phyloP scores from a whole-genome alignment of 768 basidiomycete species.

The Suillus clintonianus region DNA sequence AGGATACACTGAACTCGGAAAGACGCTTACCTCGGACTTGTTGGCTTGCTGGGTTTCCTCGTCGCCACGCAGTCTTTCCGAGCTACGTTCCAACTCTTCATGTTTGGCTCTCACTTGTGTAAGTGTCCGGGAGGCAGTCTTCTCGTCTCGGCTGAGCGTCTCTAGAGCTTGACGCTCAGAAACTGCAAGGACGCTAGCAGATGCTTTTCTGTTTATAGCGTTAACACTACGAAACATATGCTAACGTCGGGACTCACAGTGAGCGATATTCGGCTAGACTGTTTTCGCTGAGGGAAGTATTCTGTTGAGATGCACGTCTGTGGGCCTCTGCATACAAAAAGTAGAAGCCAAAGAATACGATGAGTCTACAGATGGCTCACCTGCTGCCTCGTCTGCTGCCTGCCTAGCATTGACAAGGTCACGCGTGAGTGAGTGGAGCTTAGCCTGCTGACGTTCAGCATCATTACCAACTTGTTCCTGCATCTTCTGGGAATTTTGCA shows the following conservation, averaged over 20 bases:
- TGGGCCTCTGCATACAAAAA: conserved; percentile 60
- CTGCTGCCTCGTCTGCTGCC: conserved; percentile 78
- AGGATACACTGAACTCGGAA: background rate
- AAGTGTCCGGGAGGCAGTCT: conserved; percentile 65
- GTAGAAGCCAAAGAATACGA: background rate
- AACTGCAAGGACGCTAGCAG: conserved; percentile 77
- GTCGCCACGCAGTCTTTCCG: conserved; percentile 58
- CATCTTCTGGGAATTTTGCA: conserved; percentile 65
- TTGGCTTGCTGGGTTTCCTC: conserved; percentile 45
- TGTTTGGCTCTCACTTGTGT: conserved; percentile 69
- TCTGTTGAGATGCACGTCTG: conserved; percentile 68
- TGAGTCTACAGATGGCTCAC: conserved; percentile 38
- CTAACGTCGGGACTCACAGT: conserved; percentile 16
- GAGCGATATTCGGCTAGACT: conserved; percentile 79
- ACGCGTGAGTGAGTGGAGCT: conserved; percentile 55
- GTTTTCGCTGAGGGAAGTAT: conserved; percentile 77
- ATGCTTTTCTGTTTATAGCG: conserved; percentile 60
- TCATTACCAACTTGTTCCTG: conserved; percentile 67
- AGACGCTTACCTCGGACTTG: conserved; percentile 55
- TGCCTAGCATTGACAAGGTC: conserved; percentile 69
- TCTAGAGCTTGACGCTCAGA: conserved; percentile 88
- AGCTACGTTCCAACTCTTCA: conserved; percentile 61
- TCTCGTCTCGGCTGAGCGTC: conserved; percentile 78
- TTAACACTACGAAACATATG: background rate
- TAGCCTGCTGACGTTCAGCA: conserved; percentile 48